Conservation (phyloP, 371 early-diverging fungal genomes). For the Rhizomucor miehei region DNA sequence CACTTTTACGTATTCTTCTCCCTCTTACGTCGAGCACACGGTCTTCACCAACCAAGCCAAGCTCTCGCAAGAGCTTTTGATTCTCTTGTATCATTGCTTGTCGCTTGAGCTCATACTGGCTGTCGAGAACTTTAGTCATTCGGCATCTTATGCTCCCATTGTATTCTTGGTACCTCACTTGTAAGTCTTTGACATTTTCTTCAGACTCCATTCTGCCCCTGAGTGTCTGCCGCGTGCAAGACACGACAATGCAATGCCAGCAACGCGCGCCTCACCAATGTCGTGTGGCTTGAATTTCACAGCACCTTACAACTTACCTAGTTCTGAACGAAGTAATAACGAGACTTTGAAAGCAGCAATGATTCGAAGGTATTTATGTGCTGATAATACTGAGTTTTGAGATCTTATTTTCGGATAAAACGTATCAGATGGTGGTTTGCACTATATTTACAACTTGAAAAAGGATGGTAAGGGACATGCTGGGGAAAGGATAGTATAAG, state of each 20-base stretch:
- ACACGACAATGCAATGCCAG: neutral
- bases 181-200: neutral
- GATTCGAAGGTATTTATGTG: no score
- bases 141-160: neutral
- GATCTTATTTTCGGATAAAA: no score
- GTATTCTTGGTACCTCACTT: neutral
- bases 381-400: no score
- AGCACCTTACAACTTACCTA: no score
- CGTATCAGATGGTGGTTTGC: no score
- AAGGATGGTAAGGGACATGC: no score
- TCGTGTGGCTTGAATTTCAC: no score
- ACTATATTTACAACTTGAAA: no score
- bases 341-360: no score
- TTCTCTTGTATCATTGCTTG: conserved; percentile 41
- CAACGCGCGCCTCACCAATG: no score
- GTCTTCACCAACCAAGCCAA: conserved; percentile 21
- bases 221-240: neutral
- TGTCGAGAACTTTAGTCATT: conserved; percentile 2
- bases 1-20: conserved; percentile 9
- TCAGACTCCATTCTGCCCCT: neutral
- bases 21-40: neutral
- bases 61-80: conserved; percentile 29
- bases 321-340: no score
- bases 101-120: conserved; percentile 39
- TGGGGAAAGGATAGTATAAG: no score